Evolutionary conservation across 2,329 filamentous ascomycete species (phyloP), one percentile per base, ranked within the genome.

Genomic region (Colletotrichum tofieldiae): DNA sequence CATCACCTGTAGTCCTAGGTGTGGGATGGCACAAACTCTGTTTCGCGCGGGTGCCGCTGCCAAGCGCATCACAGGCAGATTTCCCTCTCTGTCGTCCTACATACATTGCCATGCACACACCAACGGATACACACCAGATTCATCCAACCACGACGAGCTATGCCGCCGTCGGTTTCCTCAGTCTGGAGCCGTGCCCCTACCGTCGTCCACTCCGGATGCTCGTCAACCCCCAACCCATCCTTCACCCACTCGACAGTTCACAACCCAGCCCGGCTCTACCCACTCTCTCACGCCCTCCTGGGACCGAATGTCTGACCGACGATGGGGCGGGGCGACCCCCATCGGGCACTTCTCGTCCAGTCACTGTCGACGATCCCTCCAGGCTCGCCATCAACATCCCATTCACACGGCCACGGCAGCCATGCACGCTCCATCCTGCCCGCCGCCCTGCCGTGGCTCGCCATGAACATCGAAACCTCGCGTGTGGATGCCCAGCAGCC

Each of bases 31-130:
- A 60, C 61, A 58, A 66, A 70, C 62, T 73, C 62, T 71, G 55
- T 65, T 73, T 73, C n/a, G 66, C 71, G 71, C 71, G 51, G 71
- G 51, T 73, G 67, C 71, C 67, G 71, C 71, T 49, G 71, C 71
- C 71, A 73, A 71, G 71, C 47, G 41, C 61, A 52, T 73, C 71
- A 73, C 67, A 73, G 58, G 67, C 67, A 66, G 60, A 71, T 66
- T 18, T 58, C 67, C 66, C 23, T 62, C 47, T 71, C 67, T 12
- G 71, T 73, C 62, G 49, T 71, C 51, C 47, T 73, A 62, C 71
- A 62, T 51, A 29, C 52, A 18, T 35, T 32, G 35, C 45, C 65
- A 71, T 56, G 61, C 61, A 54, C n/a, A 54, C 26, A 52, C 26
- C 26, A 14, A 41, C 37, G 29, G 41, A 60, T 29, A 47, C 39